Base-by-base conservation (phyloP, 805 yeast genomes). In the Jamesozyma lodderae region DNA sequence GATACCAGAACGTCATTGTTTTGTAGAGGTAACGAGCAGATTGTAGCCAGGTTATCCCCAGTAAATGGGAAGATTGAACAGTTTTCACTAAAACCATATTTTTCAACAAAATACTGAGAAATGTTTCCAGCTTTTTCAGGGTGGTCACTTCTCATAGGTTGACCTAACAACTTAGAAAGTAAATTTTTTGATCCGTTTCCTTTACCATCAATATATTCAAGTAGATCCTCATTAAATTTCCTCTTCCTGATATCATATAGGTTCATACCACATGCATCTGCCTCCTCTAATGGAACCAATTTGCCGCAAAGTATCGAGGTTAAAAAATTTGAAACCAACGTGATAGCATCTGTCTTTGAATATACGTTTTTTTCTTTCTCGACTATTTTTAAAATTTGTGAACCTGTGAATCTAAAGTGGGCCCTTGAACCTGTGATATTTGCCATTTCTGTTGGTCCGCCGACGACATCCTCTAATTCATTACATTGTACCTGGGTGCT, bases 251-350 rank as follows among this genome's bases (percentile, higher is more conserved):
- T 72, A 57, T 84, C 88, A 65, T 84, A 86, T 33, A 87, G 52
- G 51, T 88, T 88, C 92, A 86, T 86, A 9, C 96, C 96, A 62
- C 96, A 85, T 2, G 84, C 94, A 60, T 88, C 96, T 11, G 85
- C 77, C 49, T 80, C 79, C 48, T 87, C 96, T 40, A 85, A 64
- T 3, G 72, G 69, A 3, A 80, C 68, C 31, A 82, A 64, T 38
- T 66, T 50, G 8, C 94, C 94, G 30, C 78, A 60, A 22, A 88
- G 66, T 10, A 88, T 63, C 21, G 85, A 73, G 5, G 90, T 78
- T 23, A 86, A 62, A 52, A 87, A 87, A 38, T 81, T 77, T 1
- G 95, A 83, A 1, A 87, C 86, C 33, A 88, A 63, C 0, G 87
- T 72, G 27, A 88, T 81, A 39, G 81, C 62, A 15, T 55, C 52